Evolutionary conservation across 176 grass and related monocot genomes (phyloP), one percentile per base, ranked within the genome.

Genomic region (Thalia dealbata): DNA sequence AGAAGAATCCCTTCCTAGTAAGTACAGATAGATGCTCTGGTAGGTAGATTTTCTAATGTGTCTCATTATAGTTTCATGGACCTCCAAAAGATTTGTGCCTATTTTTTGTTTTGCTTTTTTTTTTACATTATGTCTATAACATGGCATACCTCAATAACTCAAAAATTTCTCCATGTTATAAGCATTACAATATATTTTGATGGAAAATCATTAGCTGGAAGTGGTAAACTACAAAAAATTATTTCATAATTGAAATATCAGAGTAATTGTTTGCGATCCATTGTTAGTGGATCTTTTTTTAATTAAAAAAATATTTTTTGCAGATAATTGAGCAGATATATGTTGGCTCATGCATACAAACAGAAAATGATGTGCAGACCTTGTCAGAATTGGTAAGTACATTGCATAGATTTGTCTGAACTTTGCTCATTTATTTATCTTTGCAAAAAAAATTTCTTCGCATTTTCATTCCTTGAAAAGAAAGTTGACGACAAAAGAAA

Each of bases 331-430:
- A 97, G 73, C 84, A 92, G 75, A 97, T 97, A 86, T 97, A 76
- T 82, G 89, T 97, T 74, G 89, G 93, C 41, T 97, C 93, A 79
- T 92, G 93, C 79, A 86, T 97, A 82, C 93, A 97, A 85, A 97
- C 87, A 51, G 85, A 88, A 59, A 92, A 81, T 75, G 89, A 97
- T 81, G 93, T 92, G 81, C 82, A 92, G 71, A 88, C 82, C 70
- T 75, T 97, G 81, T 89, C 93, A 75, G 80, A 90, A 67, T 19
- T 96, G 92, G 93, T 97, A 88, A 18, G 78, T 84, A 78, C 25
- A 9, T 68, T 68, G 19, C 32, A 11, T 45, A 43, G 38, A 43
- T 44, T 68, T 68, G 15, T 3, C 29, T 63, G 52, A 7, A 30
- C 8, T 63, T 63, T 80, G 13, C 30, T 76, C 16, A 3, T 26